phyloP scores from a whole-genome alignment of 352 stramenopile genomes.

The Phytophthora lateralis region DNA sequence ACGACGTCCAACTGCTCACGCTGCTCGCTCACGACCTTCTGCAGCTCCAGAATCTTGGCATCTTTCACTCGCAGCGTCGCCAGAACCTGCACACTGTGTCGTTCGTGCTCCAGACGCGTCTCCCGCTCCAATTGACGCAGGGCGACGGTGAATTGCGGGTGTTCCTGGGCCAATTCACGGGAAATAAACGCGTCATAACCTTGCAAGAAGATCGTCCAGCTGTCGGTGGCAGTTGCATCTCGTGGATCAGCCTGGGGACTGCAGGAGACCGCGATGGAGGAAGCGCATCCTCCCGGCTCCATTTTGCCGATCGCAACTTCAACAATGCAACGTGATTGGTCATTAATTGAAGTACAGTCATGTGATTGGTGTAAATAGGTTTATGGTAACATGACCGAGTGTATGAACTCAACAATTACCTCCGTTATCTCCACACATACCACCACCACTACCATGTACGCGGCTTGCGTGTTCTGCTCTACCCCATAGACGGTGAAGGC shows the following conservation, averaged over 20 bases:
- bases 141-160: conserved; percentile 27
- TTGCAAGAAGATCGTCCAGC: conserved; percentile 30
- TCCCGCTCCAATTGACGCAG: conserved; percentile 27
- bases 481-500: conserved; percentile 10
- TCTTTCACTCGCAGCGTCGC: conserved; percentile 31
- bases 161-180: conserved; percentile 20
- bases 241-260: background rate
- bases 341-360: background rate
- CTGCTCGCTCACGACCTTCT: conserved; percentile 24
- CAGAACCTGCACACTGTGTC: conserved; percentile 32
- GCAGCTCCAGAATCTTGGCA: conserved; percentile 20
- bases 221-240: background rate
- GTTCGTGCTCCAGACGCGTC: conserved; percentile 27
- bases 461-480: conserved; percentile 26
- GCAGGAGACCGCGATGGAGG: background rate
- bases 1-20: conserved; percentile 35
- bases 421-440: conserved; percentile 33
- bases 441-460: conserved; percentile 24
- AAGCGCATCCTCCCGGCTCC: background rate
- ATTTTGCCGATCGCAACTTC: conserved; percentile 26
- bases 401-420: conserved; percentile 24
- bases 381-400: too few relatives aligned
- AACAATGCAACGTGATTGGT: conserved; percentile 16
- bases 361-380: conserved; percentile 15
- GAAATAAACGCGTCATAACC: conserved; percentile 26